Evolutionary conservation across 169 alveolate species (phyloP).

Genomic region (Eimeria sp.): DNA sequence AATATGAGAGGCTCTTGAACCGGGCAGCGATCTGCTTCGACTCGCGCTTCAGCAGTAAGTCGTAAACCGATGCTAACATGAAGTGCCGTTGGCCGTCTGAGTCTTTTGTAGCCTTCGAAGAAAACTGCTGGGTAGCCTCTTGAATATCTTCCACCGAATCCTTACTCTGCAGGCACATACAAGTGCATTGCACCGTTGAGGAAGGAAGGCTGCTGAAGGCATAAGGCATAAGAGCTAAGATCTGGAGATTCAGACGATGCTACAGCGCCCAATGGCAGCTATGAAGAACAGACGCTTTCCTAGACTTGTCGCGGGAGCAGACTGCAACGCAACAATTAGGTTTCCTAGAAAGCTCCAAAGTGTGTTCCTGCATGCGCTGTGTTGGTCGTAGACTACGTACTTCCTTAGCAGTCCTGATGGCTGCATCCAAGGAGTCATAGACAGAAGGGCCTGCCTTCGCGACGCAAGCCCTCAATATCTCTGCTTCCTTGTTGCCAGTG

Average conservation of each 20-base stretch:
- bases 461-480: constrained; percentile 39
- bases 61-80: constrained; percentile 62
- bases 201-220: neutral
- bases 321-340: neutral
- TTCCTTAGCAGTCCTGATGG: constrained; percentile 50
- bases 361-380: neutral
- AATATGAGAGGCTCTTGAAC: constrained; percentile 33
- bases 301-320: neutral
- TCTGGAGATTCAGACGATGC: neutral
- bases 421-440: constrained; percentile 51
- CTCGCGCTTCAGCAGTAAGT: constrained; percentile 50
- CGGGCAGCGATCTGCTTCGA: constrained; percentile 35
- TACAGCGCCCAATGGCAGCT: neutral
- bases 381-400: neutral
- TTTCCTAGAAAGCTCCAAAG: neutral
- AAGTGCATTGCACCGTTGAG: neutral
- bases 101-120: constrained; percentile 24
- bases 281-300: neutral
- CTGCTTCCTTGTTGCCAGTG: constrained; percentile 46
- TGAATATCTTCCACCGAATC: constrained; percentile 18
- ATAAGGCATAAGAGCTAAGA: neutral
- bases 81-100: constrained; percentile 63
- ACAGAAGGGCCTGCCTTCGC: constrained; percentile 74
- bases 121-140: constrained; percentile 20
- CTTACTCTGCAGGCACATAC: constrained; percentile 20